Evolutionary conservation across 106 monocot species (phyloP).

Genomic region (Acorus calamus): DNA sequence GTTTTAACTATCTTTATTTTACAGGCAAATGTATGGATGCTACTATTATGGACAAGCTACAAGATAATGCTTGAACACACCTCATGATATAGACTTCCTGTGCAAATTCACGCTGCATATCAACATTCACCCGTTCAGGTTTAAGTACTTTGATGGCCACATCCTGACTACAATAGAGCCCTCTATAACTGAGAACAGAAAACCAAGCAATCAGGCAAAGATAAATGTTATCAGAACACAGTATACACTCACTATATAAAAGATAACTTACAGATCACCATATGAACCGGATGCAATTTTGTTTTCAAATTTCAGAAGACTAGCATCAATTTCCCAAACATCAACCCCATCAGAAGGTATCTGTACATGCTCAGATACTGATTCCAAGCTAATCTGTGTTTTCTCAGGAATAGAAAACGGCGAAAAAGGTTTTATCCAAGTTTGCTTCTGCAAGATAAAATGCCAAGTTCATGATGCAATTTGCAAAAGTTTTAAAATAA

Average conservation of each 20-base stretch:
- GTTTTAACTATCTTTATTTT: too few species aligned
- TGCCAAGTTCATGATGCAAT: not conserved
- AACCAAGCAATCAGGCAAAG: not conserved
- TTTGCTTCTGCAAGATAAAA: constrained; percentile 33
- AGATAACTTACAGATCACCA: constrained; percentile 67
- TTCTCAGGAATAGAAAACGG: constrained; percentile 42
- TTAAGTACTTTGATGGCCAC: constrained; percentile 92
- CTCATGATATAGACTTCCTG: constrained; percentile 97
- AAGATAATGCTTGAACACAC: constrained; percentile 21
- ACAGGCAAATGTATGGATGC: not conserved
- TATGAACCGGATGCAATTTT: constrained; percentile 89
- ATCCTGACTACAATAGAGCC: constrained; percentile 79
- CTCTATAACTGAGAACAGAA: constrained; percentile 48
- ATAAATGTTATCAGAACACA: not conserved
- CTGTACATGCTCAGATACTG: constrained; percentile 35
- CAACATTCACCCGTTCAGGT: constrained; percentile 53
- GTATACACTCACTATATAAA: not conserved
- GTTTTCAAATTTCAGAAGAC: constrained; percentile 55
- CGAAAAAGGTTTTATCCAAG: constrained; percentile 22
- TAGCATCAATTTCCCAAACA: constrained; percentile 85
- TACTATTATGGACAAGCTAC: not conserved
- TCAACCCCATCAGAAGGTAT: constrained; percentile 80
- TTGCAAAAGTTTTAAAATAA: not conserved
- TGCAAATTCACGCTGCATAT: constrained; percentile 83
- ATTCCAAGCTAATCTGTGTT: constrained; percentile 17